Conservation (phyloP, 2,329 filamentous ascomycete species). For the Immersiporthe knoxdaviesiana region DNA sequence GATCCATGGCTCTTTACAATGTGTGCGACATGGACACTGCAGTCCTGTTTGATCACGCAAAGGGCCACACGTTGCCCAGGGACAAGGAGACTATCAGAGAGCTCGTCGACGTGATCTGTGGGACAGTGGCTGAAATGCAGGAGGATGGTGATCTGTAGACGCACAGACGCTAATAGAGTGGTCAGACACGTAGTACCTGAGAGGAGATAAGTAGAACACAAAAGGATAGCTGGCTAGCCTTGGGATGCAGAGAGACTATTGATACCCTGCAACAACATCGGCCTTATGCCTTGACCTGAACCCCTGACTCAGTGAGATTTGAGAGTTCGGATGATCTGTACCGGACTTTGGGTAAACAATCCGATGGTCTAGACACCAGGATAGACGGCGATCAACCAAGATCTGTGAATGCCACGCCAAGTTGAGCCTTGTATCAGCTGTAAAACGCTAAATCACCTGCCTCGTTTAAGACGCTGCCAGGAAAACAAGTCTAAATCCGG, state of each 20-base stretch:
- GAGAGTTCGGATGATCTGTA: too few relatives aligned
- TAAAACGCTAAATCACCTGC: background rate
- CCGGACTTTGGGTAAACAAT: background rate
- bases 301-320: too few relatives aligned
- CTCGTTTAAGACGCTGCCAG: background rate
- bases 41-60: conserved; percentile 66
- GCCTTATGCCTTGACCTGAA: too few relatives aligned
- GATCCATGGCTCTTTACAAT: conserved; percentile 64
- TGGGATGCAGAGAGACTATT: background rate
- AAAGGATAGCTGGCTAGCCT: background rate
- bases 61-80: conserved; percentile 65
- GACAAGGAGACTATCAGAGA: conserved; percentile 53
- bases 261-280: background rate
- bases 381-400: background rate
- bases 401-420: background rate
- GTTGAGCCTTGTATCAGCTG: background rate
- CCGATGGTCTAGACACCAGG: background rate
- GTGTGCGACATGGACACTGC: conserved; percentile 63
- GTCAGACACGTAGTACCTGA: background rate
- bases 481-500: background rate
- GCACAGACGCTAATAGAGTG: background rate
- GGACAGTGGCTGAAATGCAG: conserved; percentile 34
- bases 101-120: conserved; percentile 48
- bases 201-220: background rate
- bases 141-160: conserved; percentile 17